phyloP scores from a whole-genome alignment of 306 rosid genomes.

The Ormosia emarginata region DNA sequence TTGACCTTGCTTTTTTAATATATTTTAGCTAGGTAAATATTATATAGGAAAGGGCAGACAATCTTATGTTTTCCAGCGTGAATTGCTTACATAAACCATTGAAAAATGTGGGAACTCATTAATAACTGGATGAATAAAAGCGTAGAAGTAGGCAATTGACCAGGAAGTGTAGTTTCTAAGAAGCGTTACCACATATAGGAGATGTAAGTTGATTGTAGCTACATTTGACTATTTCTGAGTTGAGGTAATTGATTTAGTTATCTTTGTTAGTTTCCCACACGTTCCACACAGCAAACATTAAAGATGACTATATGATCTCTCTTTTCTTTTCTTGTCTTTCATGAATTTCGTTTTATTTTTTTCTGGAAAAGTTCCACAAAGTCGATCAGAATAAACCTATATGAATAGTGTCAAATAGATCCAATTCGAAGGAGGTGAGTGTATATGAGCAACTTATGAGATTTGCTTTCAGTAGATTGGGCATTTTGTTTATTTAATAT shows the following conservation, averaged over 20 bases:
- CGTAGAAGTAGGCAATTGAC: constrained; percentile 29
- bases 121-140: neutral
- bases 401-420: neutral
- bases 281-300: neutral
- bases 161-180: constrained; percentile 12
- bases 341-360: neutral
- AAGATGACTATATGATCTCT: neutral
- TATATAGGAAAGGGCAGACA: neutral
- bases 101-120: neutral
- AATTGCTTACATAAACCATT: neutral
- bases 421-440: neutral
- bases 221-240: neutral
- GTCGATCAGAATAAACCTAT: neutral
- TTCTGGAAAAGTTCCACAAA: neutral
- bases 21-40: neutral
- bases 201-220: neutral
- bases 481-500: neutral
- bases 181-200: neutral
- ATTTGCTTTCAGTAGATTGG: neutral
- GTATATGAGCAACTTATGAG: neutral
- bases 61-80: neutral
- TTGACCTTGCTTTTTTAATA: neutral
- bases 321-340: neutral
- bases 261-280: no score
- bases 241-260: no score